These are phyloP conservation scores for Myochromella boudieri DNA, from an alignment of 768 basidiomycete genomes.

Conservation along the genomic window DNA sequence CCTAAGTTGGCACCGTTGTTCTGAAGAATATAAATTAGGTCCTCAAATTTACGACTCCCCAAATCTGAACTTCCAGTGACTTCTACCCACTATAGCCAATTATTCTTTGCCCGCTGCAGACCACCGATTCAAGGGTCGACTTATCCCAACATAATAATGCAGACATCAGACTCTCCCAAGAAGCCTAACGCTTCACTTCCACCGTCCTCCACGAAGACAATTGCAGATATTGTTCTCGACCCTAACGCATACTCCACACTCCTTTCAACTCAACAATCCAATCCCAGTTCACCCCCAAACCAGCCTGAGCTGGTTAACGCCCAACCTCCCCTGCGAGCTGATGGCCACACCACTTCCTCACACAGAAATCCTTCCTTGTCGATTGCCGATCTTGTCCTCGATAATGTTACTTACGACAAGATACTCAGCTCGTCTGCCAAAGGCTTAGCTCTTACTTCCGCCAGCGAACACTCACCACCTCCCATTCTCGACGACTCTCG, in stretches of 20 bases:
- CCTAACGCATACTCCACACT: conserved; percentile 8
- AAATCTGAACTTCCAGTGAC: no score
- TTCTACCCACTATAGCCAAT: no score
- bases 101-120: no score
- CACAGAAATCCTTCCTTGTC: conserved; percentile 4
- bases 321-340: neutral
- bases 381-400: conserved; percentile 17
- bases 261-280: neutral
- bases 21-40: no score
- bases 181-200: neutral
- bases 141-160: no score
- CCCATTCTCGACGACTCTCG: conserved; percentile 11
- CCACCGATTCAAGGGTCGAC: no score
- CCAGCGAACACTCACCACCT: neutral
- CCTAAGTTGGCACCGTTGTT: neutral
- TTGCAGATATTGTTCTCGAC: conserved; percentile 15
- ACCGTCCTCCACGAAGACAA: conserved; percentile 15
- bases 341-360: neutral
- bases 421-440: conserved; percentile 22
- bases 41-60: no score
- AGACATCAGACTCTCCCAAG: no score
- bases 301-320: no score
- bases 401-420: conserved; percentile 23
- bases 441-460: conserved; percentile 9
- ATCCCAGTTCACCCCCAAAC: neutral